phyloP scores from a whole-genome alignment of 2,329 filamentous ascomycete species.

The Arthrocladium fulminans region DNA sequence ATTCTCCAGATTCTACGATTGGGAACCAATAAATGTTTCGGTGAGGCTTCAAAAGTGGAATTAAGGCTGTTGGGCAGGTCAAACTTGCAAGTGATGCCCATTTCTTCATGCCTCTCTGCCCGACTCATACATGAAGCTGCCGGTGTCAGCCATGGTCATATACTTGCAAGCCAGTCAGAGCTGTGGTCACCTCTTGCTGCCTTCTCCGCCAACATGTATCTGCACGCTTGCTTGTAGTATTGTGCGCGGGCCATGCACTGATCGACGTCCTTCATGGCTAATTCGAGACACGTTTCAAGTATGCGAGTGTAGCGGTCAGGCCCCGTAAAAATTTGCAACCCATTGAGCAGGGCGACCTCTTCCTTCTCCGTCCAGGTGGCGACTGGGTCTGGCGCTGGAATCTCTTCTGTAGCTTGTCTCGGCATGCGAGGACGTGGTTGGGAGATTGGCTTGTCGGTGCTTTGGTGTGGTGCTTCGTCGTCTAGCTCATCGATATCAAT shows the following conservation, averaged over 20 bases:
- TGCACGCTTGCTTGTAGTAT: slow-evolving; percentile 19
- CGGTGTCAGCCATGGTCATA: slow-evolving; percentile 10
- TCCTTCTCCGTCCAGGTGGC: slow-evolving; percentile 23
- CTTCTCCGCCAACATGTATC: slow-evolving; percentile 10
- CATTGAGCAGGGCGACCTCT: slow-evolving; percentile 21
- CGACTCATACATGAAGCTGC: no score
- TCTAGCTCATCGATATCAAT: slow-evolving; percentile 16
- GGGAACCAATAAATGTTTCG: neutral
- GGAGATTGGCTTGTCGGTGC: neutral
- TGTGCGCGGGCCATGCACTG: slow-evolving; percentile 17
- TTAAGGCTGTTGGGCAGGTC: neutral
- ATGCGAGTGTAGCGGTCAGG: slow-evolving; percentile 25
- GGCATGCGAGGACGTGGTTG: slow-evolving; percentile 1
- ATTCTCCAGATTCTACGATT: neutral
- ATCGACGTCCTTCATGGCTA: slow-evolving; percentile 17
- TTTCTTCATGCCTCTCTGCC: no score
- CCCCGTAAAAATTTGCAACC: slow-evolving; percentile 22
- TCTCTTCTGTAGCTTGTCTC: slow-evolving; percentile 15
- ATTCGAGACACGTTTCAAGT: slow-evolving; percentile 13
- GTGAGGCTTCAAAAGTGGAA: no score
- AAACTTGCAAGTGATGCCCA: no score
- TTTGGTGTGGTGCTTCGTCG: slow-evolving; percentile 10
- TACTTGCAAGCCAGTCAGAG: slow-evolving; percentile 21
- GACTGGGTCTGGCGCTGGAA: slow-evolving; percentile 11
- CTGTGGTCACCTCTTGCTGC: neutral